Base-by-base conservation (phyloP, 2,329 filamentous ascomycete genomes). In the Neofusicoccum parvum region DNA sequence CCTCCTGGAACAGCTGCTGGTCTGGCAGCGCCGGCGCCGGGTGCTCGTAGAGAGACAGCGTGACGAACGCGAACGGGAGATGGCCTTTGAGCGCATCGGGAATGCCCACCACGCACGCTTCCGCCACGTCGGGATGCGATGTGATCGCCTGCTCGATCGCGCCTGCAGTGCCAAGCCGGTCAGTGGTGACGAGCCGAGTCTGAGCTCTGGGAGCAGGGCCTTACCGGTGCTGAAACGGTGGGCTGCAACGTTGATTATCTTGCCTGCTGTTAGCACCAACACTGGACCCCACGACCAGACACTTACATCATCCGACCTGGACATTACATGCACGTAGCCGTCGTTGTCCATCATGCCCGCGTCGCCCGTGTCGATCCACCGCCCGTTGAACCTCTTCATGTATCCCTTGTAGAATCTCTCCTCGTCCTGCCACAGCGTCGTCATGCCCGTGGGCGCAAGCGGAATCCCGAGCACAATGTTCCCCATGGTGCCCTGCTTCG, bases 361-460 rank as follows among this genome's bases (percentile, higher is more conserved):
- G 75, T 98, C 94, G 2, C 94, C 94, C 0, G 94, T 97, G 74
- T 98, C 94, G 49, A 97, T 79, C 92, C 92, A 97, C 70, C 86
- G 86, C 0, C 92, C 92, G 5, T 86, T 72, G 73, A 97, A 98
- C 14, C 94, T 84, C 77, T 90, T 90, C 69, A 97, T 79, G 72
- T 97, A 98, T 1, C 92, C 88, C 68, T 86, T 89, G 77, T 93
- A 96, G 75, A 97, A 97, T 39, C 94, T 83, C 68, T 92, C 90
- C 51, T 93, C 90, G 68, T 97, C 94, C 60, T 90, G 82, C 90
- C 94, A 97, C 1, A 97, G 81, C 1, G 89, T 94, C 0, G 92
- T 90, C 72, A 97, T 93, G 0, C 90, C 93, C 0, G 92, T 95
- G 0, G 94, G 94, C 0, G 92, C 92, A 34, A 97, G 82, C 0